These are phyloP conservation scores for Cladosporium sp. DNA, from an alignment of 2,329 filamentous ascomycete genomes.

Conservation along the genomic window DNA sequence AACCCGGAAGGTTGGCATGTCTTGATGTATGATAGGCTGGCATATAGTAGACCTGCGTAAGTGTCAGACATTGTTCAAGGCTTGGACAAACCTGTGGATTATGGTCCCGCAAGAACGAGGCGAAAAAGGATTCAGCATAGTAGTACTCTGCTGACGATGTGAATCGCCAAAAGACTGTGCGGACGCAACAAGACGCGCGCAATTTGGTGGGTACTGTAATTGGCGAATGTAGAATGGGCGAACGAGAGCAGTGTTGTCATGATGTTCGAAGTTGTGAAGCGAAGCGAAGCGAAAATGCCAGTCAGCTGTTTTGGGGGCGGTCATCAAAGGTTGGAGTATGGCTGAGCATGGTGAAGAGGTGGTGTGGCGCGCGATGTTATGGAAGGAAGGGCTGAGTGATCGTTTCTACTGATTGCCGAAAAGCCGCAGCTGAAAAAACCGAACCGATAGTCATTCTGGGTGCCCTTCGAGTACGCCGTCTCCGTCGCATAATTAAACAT, in stretches of 20 bases:
- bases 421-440: conserved; percentile 15
- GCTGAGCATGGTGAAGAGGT: conserved; percentile 9
- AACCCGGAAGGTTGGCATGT: too few relatives aligned
- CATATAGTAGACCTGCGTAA: not conserved
- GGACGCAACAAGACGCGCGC: not conserved
- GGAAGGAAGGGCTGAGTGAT: conserved; percentile 24
- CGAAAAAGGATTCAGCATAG: not conserved
- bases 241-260: not conserved
- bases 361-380: conserved; percentile 2
- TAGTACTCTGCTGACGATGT: not conserved
- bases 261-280: not conserved
- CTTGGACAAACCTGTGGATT: not conserved
- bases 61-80: not conserved
- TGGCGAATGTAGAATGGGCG: conserved; percentile 1
- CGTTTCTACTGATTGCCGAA: conserved; percentile 26
- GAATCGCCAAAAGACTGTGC: not conserved
- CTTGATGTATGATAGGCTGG: too few relatives aligned
- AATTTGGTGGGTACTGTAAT: not conserved
- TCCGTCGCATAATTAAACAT: conserved; percentile 29
- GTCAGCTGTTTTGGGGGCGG: conserved; percentile 1
- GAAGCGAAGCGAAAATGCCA: not conserved
- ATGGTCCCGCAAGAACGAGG: not conserved
- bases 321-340: conserved; percentile 3
- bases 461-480: conserved; percentile 12
- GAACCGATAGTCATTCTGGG: conserved; percentile 15